Base-by-base conservation (phyloP, 768 basidiomycete genomes). In the Auriscalpium microsporum region DNA sequence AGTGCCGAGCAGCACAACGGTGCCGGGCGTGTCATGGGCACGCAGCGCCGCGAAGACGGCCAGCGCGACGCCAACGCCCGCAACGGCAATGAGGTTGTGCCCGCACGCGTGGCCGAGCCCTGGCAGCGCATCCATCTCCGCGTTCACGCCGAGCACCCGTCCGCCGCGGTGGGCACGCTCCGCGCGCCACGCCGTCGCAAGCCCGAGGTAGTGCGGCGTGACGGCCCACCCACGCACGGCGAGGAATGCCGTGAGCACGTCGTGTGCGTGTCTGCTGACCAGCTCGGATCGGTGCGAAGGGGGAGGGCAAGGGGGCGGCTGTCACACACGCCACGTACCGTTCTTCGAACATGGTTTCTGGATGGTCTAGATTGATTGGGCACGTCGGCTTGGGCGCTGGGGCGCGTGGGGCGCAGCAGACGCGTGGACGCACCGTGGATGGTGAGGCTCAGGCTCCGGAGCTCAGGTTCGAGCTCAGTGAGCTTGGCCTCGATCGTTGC, bases 171-270 rank as follows among this genome's bases (percentile, higher is more conserved):
- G 78, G 38, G 73, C 72, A 67, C 76, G 90, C 62, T 83, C 84
- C 2, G 90, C 90, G 53, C 79, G 75, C 85, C 87, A 92, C 4
- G 90, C 89, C 21, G 89, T 91, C 13, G 77, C 67, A 4, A 92
- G 75, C 14, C 80, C 83, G 49, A 85, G 78, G 63, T 90, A 88
- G 62, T 83, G 81, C 50, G 70, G 73, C 3, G 83, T 89, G 21
- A 90, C 83, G n/a, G 69, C 67, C 68, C 90, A 92, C 8, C 86
- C 87, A 55, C 83, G 78, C 37, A 68, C 63, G 37, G 73, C 68
- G 83, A 91, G 86, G 69, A 84, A 90, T 33, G 73, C 67, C 2
- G 85, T 81, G 52, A 91, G 71, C 16, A 72, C 66, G 60, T 89
- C 83, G 60, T 90, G 89, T 10, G 90, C 87, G 66, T 79, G 79